phyloP scores from a whole-genome alignment of 2,329 filamentous ascomycete genomes.

The Tolypocladium sp. region DNA sequence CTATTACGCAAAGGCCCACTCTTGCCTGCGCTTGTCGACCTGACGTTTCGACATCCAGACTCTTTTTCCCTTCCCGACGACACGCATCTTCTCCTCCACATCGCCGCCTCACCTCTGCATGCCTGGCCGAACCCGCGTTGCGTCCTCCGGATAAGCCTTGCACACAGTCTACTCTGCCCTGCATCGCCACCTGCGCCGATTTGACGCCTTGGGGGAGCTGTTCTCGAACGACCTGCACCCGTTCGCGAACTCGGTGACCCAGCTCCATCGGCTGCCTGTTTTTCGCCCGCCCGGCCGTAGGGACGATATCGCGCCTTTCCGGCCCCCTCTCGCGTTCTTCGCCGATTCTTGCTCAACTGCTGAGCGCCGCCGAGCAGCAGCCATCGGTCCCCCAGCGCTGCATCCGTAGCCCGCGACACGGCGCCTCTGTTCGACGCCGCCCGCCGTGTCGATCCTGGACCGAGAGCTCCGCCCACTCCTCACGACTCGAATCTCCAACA shows the following conservation, averaged over 20 bases:
- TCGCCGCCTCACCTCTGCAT: constrained; percentile 2
- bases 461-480: constrained; percentile 3
- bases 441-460: background rate
- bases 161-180: background rate
- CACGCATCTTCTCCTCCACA: constrained; percentile 12
- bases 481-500: background rate
- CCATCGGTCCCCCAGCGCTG: background rate
- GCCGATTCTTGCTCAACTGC: background rate
- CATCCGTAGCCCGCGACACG: background rate
- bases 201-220: constrained; percentile 15
- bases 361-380: background rate
- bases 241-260: constrained; percentile 19
- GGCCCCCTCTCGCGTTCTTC: too few species aligned
- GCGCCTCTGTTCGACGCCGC: background rate
- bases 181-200: constrained; percentile 1
- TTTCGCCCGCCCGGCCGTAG: background rate
- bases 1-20: constrained; percentile 32
- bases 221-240: constrained; percentile 32
- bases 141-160: background rate
- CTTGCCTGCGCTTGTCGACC: constrained; percentile 19
- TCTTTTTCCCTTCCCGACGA: constrained; percentile 17
- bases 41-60: constrained; percentile 24
- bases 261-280: constrained; percentile 2
- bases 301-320: background rate
- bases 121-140: background rate